Conservation (phyloP, 2,329 filamentous ascomycete genomes). For the Xylogone sp. region DNA sequence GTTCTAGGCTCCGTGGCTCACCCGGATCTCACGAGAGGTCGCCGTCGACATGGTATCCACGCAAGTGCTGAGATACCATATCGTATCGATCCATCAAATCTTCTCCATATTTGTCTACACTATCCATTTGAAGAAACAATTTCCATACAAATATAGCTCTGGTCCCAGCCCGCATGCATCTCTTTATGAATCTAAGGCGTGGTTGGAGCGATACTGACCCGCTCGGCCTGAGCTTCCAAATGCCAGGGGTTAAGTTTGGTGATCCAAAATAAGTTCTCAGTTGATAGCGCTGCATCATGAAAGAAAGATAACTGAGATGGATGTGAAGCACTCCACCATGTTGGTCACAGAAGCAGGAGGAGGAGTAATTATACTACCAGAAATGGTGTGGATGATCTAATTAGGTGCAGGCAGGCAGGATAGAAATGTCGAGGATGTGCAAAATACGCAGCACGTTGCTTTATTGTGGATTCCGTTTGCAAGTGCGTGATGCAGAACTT, state of each 20-base stretch:
- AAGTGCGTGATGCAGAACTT: not conserved
- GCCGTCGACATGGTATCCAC: constrained; percentile 15
- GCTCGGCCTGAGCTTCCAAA: not conserved
- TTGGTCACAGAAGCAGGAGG: constrained; percentile 9
- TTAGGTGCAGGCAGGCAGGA: constrained; percentile 14
- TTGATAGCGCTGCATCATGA: not conserved
- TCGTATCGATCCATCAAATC: constrained; percentile 7
- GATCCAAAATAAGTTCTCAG: not conserved
- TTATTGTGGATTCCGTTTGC: constrained; percentile 20
- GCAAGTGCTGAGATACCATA: constrained; percentile 12
- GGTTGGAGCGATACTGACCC: not conserved
- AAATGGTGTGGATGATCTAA: constrained; percentile 5
- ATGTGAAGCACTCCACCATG: constrained; percentile 21
- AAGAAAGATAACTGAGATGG: not conserved
- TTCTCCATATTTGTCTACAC: constrained; percentile 7
- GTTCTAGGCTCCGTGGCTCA: constrained; percentile 14
- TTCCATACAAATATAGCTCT: constrained; percentile 31
- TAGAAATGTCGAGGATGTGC: constrained; percentile 23
- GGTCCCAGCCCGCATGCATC: constrained; percentile 12
- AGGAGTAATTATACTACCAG: constrained; percentile 15
- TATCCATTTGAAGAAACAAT: constrained; percentile 39
- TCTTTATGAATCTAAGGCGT: not conserved
- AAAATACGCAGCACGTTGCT: constrained; percentile 22
- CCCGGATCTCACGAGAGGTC: constrained; percentile 9
- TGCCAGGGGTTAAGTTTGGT: not conserved